Evolutionary conservation across 306 rosid genomes (phyloP).

Genomic region (Cyclanthera cordifolia): DNA sequence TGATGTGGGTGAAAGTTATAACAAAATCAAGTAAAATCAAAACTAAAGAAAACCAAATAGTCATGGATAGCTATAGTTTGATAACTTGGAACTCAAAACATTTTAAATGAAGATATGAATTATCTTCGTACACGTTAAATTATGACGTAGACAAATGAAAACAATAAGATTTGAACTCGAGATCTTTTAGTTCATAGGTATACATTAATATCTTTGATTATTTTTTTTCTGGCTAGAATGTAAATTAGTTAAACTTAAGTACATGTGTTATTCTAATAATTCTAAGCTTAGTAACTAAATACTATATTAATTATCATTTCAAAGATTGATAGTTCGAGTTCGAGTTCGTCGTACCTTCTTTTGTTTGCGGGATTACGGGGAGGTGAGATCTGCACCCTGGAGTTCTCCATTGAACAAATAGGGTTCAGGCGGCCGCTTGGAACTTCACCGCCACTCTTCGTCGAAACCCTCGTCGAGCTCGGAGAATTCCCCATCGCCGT

Average conservation of each 20-base stretch:
- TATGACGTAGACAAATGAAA: too few species aligned
- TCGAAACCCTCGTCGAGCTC: not conserved
- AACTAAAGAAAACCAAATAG: not conserved
- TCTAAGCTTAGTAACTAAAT: too few species aligned
- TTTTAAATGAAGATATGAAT: too few species aligned
- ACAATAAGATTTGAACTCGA: too few species aligned
- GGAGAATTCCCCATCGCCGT: not conserved
- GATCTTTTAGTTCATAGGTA: too few species aligned
- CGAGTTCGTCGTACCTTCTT: conserved; percentile 38
- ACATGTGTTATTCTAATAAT: not conserved
- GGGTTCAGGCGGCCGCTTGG: conserved; percentile 17
- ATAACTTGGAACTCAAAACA: too few species aligned
- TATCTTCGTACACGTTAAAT: too few species aligned
- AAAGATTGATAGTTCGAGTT: not conserved
- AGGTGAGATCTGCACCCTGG: conserved; percentile 73
- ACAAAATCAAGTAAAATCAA: not conserved
- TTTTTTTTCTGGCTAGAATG: too few species aligned
- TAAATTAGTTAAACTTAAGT: too few species aligned
- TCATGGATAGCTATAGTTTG: not conserved
- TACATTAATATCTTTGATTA: too few species aligned
- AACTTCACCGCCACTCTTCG: not conserved
- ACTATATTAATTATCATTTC: too few species aligned
- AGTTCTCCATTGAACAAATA: conserved; percentile 34
- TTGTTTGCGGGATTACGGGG: conserved; percentile 72
- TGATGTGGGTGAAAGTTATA: not conserved